These are phyloP conservation scores for Astrothelium subdiscretum DNA, from an alignment of 495 filamentous ascomycete species.

Conservation along the genomic window DNA sequence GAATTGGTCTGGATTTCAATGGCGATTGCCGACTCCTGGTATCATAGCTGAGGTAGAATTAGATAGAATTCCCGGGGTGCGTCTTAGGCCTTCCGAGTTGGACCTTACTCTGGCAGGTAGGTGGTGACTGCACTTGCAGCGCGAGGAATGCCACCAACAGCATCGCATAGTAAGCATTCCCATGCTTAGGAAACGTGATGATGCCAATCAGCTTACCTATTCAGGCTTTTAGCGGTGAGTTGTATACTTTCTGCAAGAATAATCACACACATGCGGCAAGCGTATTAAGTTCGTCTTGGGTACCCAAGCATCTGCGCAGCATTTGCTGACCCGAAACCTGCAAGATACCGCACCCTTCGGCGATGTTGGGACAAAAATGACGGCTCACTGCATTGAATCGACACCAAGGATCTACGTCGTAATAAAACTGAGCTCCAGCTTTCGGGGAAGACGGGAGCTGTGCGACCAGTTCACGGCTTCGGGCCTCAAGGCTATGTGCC, in stretches of 20 bases:
- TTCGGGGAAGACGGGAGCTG: background rate
- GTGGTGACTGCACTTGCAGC: background rate
- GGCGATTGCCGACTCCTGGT: background rate
- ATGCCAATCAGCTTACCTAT: background rate
- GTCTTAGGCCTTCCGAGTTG: background rate
- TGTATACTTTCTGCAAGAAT: background rate
- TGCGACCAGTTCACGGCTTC: background rate
- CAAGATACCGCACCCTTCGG: background rate
- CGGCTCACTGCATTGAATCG: slow-evolving; percentile 2
- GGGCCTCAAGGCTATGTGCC: slow-evolving; percentile 1
- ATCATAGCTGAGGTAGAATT: background rate
- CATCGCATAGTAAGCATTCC: background rate
- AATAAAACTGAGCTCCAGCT: background rate
- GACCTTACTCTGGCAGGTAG: background rate
- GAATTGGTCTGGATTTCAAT: background rate
- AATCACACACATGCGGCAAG: background rate
- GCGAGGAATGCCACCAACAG: background rate
- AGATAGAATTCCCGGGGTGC: background rate
- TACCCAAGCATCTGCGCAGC: background rate
- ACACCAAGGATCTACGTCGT: background rate
- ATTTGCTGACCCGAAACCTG: background rate
- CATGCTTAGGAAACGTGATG: background rate
- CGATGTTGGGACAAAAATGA: background rate
- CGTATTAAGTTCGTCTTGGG: background rate
- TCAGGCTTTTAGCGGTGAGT: background rate